Base-by-base conservation (phyloP, 805 yeast species). In the Wickerhamiella azyma region DNA sequence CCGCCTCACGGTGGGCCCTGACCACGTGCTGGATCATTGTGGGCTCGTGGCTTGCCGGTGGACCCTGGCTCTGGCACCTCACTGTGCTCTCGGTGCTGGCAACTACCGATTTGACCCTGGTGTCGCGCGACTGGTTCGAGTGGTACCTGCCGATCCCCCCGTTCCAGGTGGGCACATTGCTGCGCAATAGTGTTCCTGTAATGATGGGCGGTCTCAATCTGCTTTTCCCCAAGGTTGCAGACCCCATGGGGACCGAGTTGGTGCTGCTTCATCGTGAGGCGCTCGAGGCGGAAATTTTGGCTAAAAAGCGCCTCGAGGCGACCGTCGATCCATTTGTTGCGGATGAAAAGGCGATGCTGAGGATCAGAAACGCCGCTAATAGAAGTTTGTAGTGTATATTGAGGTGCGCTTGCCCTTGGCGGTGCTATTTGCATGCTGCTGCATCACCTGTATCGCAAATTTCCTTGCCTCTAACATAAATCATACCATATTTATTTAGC, bases 61-160 rank as follows among this genome's bases (percentile, higher is more conserved):
- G 29, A 10, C 29, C 39, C 13, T 18, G 16, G 13, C 13, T 5
- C 13, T 26, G 38, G 24, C 45, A 36, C 14, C 11, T 42, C 13
- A 7, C 28, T 7, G 9, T 19, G 14, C 19, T 28, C 13, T 26
- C 32, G 14, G n/a, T 24, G 26, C 36, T 35, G 13, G 24, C 24
- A 21, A 21, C 24, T 7, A 21, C 24, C 24, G 45, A 42, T 14
- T 10, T 28, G 26, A 9, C 24, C 28, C 24, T 42, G 8, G 16
- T 36, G 3, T 16, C 45, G 16, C 35, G 45, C 19, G 19, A 24
- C 18, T 41, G 44, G 44, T 42, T 19, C 21, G 28, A 19, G 3
- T 42, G 45, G 45, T 42, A 36, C 29, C 9, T 36, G 18, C 45
- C 45, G 6, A 13, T 35, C 9, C 45, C 45, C 14, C 37, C 37